A percentile compares a stretch with the other conserved stretches of the same genome.
These are phyloP conservation scores for Fragilariopsis cylindrus DNA, from an alignment of 108 stramenopile species.

Conservation along the genomic window DNA sequence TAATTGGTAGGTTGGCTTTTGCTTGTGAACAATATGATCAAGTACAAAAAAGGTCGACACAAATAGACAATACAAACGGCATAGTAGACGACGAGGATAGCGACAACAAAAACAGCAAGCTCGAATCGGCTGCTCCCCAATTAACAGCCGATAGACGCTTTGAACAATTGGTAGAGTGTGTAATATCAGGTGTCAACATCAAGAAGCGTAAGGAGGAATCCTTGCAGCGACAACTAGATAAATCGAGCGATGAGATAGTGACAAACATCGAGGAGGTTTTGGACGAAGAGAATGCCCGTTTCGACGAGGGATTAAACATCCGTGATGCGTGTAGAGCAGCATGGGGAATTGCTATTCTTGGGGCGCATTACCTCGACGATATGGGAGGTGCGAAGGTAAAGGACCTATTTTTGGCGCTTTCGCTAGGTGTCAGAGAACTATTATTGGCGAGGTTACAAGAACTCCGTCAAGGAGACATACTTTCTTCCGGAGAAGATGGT, in stretches of 20 bases:
- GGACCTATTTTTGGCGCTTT: slow-evolving; percentile 46
- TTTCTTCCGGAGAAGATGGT: slow-evolving; percentile 16
- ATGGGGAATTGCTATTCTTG: slow-evolving; percentile 53
- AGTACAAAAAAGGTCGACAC: slow-evolving; percentile 2
- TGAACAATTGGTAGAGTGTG: slow-evolving; percentile 64
- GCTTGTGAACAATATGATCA: slow-evolving; percentile 42
- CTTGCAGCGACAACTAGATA: slow-evolving; percentile 13
- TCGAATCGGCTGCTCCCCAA: slow-evolving; percentile 24
- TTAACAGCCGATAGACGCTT: slow-evolving; percentile 54
- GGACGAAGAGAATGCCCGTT: slow-evolving; percentile 33
- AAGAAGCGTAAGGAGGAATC: slow-evolving; percentile 28
- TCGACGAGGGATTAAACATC: slow-evolving; percentile 43
- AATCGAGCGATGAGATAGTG: slow-evolving; percentile 15
- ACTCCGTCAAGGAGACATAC: slow-evolving; percentile 35
- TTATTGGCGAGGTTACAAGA: slow-evolving; percentile 43
- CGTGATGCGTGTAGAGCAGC: slow-evolving; percentile 60
- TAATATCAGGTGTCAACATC: slow-evolving; percentile 53
- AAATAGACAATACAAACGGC: background rate
- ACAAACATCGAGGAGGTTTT: slow-evolving; percentile 41
- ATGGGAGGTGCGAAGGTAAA: slow-evolving; percentile 43
- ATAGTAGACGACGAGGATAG: background rate
- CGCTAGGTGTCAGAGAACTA: slow-evolving; percentile 45
- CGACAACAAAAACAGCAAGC: slow-evolving; percentile 6
- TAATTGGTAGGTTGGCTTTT: slow-evolving; percentile 47
- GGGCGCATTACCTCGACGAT: slow-evolving; percentile 28